phyloP scores from a whole-genome alignment of 371 early-diverging fungal genomes.

The Mucor circinelloides region DNA sequence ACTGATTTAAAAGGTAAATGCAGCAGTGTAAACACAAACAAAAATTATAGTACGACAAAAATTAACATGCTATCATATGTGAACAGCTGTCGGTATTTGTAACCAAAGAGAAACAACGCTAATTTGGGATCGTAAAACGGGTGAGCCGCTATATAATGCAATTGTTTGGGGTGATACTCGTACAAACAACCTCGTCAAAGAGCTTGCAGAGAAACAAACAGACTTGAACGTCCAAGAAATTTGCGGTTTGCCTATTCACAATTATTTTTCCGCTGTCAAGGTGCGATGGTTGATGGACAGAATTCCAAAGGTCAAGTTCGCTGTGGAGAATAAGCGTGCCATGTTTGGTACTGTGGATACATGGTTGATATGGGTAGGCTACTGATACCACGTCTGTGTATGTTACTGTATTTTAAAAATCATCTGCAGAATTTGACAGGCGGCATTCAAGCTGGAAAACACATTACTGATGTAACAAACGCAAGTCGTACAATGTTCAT shows the following conservation, averaged over 20 bases:
- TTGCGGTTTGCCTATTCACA: conserved; percentile 91
- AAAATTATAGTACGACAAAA: background rate
- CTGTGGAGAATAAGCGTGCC: conserved; percentile 30
- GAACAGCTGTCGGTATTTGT: conserved; percentile 83
- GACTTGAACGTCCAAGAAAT: conserved; percentile 54
- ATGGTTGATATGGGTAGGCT: conserved; percentile 83
- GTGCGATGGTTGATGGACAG: conserved; percentile 92
- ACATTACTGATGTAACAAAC: conserved; percentile 91
- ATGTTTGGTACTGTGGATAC: conserved; percentile 93
- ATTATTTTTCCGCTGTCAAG: conserved; percentile 94
- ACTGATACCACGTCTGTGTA: background rate
- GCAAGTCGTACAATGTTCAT: conserved; percentile 92
- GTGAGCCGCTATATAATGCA: conserved; percentile 84
- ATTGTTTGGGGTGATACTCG: conserved; percentile 95
- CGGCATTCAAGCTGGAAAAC: conserved; percentile 65
- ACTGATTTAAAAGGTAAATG: conserved; percentile 64
- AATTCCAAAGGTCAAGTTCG: conserved; percentile 61
- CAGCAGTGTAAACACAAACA: background rate
- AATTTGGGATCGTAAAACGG: conserved; percentile 85
- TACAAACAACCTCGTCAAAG: conserved; percentile 74
- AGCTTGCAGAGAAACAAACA: conserved; percentile 51
- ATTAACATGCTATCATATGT: background rate
- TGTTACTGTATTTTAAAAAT: background rate
- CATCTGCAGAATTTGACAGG: conserved; percentile 71
- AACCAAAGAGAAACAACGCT: conserved; percentile 96